Percentiles rank a stretch among this genome's conserved stretches.
phyloP scores from a whole-genome alignment of 1,284 basidiomycete species.

The Earliella scabrosa region DNA sequence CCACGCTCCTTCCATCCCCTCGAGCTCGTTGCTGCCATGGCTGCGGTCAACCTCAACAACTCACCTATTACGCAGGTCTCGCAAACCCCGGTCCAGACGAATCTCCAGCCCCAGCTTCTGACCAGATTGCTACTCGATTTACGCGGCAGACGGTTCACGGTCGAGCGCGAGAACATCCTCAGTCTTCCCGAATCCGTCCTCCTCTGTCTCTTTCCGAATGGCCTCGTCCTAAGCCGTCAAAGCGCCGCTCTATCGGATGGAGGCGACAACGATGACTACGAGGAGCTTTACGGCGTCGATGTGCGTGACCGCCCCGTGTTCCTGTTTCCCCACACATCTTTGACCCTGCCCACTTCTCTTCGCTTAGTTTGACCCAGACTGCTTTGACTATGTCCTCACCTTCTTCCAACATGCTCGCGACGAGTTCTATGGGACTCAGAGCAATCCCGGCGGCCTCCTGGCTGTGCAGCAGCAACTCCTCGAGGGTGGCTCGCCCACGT shows the following conservation, averaged over 20 bases:
- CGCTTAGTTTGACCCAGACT: slow-evolving; percentile 92
- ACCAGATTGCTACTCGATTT: slow-evolving; percentile 91
- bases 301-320: slow-evolving; percentile 56
- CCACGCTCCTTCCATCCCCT: slow-evolving; percentile 7
- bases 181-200: slow-evolving; percentile 97
- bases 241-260: slow-evolving; percentile 74
- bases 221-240: slow-evolving; percentile 91
- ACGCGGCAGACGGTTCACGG: slow-evolving; percentile 89
- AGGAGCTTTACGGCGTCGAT: slow-evolving; percentile 95
- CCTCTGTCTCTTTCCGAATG: slow-evolving; percentile 96
- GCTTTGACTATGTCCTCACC: slow-evolving; percentile 90
- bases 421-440: slow-evolving; percentile 89
- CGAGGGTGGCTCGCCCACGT: slow-evolving; percentile 56
- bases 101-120: slow-evolving; percentile 82
- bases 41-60: slow-evolving; percentile 55
- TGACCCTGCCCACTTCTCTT: slow-evolving; percentile 6
- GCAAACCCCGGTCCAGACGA: slow-evolving; percentile 70
- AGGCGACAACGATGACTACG: slow-evolving; percentile 84
- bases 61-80: slow-evolving; percentile 90
- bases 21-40: slow-evolving; percentile 40
- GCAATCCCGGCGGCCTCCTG: slow-evolving; percentile 69
- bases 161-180: slow-evolving; percentile 98
- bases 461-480: slow-evolving; percentile 81
- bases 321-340: slow-evolving; percentile 10
- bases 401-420: slow-evolving; percentile 92